Base-by-base conservation (phyloP, 2,329 filamentous ascomycete genomes). In the Xylaria sp. region DNA sequence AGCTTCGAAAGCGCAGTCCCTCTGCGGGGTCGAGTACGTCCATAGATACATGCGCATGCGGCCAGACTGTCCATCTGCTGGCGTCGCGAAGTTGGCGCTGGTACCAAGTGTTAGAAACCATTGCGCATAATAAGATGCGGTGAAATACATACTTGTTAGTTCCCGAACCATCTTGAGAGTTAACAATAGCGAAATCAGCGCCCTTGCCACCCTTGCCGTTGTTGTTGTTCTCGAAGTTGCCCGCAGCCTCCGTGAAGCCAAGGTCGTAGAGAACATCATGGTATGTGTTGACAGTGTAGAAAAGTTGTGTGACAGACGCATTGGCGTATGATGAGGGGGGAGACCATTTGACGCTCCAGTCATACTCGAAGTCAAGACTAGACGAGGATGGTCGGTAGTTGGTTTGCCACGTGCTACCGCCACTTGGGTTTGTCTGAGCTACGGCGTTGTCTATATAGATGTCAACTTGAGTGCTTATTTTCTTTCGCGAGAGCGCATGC, bases 11-110 rank as follows among this genome's bases (percentile, higher is more conserved):
- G 82, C 78, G 67, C 83, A 84, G 76, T 90, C 88, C 7, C 87
- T 82, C 64, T 81, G 75, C 0, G 86, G 86, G 0, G 77, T 83
- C 7, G 84, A 82, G 10, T 73, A 72, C 9, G 81, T 84, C 85
- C 86, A 90, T 57, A 89, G 77, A 75, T 85, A 89, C 87, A 89
- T 89, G 25, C 85, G 77, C 88, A 90, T 89, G 37, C 86, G 83
- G 15, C 84, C 84, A 1, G 79, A 77, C 51, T 80, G 76, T 9
- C 87, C 87, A 70, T 89, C 87, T 46, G 39, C 39, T 0, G 85
- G 86, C 0, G 87, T 87, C 7, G 83, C 82, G 71, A 89, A 89
- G 79, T 58, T 58, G 56, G 56, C 56, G 56, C 56, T 58, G n/a
- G 18, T 41, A 7, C 20, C 8, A 44, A 3, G 12, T 23, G 58